Evolutionary conservation across 305 asterid species (phyloP).

Genomic region (Caryopteris hybrid): DNA sequence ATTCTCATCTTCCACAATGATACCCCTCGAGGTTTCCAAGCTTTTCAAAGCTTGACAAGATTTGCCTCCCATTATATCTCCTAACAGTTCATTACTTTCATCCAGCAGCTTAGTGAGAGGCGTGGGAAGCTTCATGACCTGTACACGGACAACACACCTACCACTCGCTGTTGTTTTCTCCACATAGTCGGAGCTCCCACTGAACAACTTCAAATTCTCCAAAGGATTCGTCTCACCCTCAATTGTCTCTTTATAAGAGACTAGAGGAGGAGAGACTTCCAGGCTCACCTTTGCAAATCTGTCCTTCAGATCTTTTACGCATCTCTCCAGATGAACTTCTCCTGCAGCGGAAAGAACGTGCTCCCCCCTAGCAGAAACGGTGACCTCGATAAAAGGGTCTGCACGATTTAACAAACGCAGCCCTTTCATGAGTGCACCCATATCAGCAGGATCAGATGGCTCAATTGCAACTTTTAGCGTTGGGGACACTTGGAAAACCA

Average conservation of each 20-base stretch:
- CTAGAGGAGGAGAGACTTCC: conserved; percentile 90
- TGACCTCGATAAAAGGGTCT: conserved; percentile 90
- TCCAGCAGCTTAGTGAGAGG: conserved; percentile 76
- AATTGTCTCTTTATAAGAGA: conserved; percentile 82
- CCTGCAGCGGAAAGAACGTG: conserved; percentile 98
- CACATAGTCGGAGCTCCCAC: conserved; percentile 52
- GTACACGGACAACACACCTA: conserved; percentile 82
- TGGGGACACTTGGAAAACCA: conserved; percentile 94
- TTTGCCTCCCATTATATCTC: conserved; percentile 79
- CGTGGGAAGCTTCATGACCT: conserved; percentile 75
- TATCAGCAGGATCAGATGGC: conserved; percentile 93
- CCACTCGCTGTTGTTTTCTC: conserved; percentile 88
- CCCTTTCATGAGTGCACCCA: conserved; percentile 75
- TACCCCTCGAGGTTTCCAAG: conserved; percentile 60
- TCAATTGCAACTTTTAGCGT: conserved; percentile 92
- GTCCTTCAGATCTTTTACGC: conserved; percentile 84
- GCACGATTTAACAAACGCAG: conserved; percentile 84
- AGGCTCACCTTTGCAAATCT: conserved; percentile 82
- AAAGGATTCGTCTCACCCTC: conserved; percentile 65
- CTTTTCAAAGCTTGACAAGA: conserved; percentile 57
- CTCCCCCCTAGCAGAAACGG: conserved; percentile 86
- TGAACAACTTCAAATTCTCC: conserved; percentile 58
- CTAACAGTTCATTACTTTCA: conserved; percentile 69
- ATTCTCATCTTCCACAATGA: conserved; percentile 56
- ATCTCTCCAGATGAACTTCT: conserved; percentile 96